phyloP scores from a whole-genome alignment of 371 early-diverging fungal genomes.

The Rhizopus stolonifer region DNA sequence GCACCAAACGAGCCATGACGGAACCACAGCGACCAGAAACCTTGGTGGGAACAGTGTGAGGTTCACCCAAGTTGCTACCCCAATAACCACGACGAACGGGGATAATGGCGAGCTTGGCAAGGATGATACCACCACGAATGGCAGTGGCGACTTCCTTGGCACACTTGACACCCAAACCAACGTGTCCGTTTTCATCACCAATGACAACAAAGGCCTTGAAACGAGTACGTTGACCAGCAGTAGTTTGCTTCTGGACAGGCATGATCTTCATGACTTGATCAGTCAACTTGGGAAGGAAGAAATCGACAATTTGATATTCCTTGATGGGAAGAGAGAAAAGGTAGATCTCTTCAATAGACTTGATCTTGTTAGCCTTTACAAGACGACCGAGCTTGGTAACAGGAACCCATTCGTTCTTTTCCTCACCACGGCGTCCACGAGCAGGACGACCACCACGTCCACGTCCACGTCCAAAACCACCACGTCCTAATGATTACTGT shows the following conservation, averaged over 20 bases:
- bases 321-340: slow-evolving; percentile 98
- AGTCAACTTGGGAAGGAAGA: slow-evolving; percentile 95
- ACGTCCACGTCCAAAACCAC: slow-evolving; percentile 80
- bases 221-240: slow-evolving; percentile 99
- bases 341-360: slow-evolving; percentile 95
- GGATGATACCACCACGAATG: slow-evolving; percentile 98
- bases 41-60: slow-evolving; percentile 99
- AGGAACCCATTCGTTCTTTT: slow-evolving; percentile 90
- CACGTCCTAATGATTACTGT: slow-evolving; percentile 48
- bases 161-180: slow-evolving; percentile 99
- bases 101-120: slow-evolving; percentile 98
- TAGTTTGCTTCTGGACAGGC: slow-evolving; percentile 99
- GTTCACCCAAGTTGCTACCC: slow-evolving; percentile 96
- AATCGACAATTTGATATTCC: slow-evolving; percentile 99
- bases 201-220: slow-evolving; percentile 99
- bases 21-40: slow-evolving; percentile 99
- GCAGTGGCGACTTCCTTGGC: slow-evolving; percentile 99
- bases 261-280: slow-evolving; percentile 99
- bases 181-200: slow-evolving; percentile 98
- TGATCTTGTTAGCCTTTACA: slow-evolving; percentile 92
- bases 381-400: slow-evolving; percentile 98
- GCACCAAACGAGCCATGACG: slow-evolving; percentile 84
- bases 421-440: slow-evolving; percentile 84
- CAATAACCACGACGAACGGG: slow-evolving; percentile 99
- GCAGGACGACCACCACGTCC: slow-evolving; percentile 79